Evolutionary conservation across 345 rosid species (phyloP), one percentile per base, ranked within the genome.

Genomic region (Anastatica hierochuntica): DNA sequence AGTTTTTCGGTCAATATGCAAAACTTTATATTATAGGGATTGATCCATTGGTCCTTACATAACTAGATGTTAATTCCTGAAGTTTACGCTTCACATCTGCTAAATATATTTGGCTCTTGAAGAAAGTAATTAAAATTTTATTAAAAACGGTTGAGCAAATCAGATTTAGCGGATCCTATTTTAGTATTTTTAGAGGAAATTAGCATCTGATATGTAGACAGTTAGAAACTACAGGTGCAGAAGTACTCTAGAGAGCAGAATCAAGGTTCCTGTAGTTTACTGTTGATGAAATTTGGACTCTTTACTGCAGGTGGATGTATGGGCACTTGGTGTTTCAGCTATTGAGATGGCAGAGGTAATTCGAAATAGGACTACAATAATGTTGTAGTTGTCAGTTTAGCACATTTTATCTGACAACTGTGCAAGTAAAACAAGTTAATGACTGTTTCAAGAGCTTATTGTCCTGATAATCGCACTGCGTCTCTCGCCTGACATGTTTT

Each of bases 251-350:
- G 29, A 37, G 37, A 44, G 14, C 14, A 52, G 41, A 49, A 14
- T 43, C 36, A 26, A 41, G 27, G 27, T 10, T 23, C 14, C 20
- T 42, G 13, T 12, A 19, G 19, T 55, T 43, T 10, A n/a, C 44
- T 9, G 17, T 31, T 60, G 56, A 18, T 60, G 38, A 53, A 10
- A 41, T 48, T 49, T 46, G 12, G 34, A 26, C n/a, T 44, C 55
- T 50, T 62, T 47, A 62, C 53, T 50, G 20, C 78, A 90, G 98
- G 98, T 92, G 56, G 98, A 92, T 74, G 95, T 92, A 38, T 88
- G 98, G 98, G 98, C 98, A 41, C 95, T 92, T 68, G 96, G 98
- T 63, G 94, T 92, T 65, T 92, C 98, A 73, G 98, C 98, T 44
- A 79, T 92, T 78, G 98, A 92, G 79, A 85, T 92, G 98, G 98